Conservation (phyloP, 208 protist species). For the Acanthamoeba healyi region DNA sequence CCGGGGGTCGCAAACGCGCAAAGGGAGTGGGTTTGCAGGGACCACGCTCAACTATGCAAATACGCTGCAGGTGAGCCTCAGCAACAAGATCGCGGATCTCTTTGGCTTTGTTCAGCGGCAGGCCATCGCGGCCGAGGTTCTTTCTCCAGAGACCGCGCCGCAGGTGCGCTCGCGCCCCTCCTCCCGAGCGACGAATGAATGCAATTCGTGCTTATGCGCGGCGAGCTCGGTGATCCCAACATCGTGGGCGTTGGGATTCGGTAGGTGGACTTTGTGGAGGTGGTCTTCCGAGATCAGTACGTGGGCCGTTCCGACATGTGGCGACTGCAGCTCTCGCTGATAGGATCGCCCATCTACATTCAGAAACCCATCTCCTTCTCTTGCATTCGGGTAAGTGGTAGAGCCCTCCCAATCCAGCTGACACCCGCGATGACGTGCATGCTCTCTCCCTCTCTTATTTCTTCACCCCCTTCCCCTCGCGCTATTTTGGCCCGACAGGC, state of each 20-base stretch:
- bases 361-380: conserved; percentile 77
- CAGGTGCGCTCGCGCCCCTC: neutral
- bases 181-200: too few species aligned
- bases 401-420: too few species aligned
- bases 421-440: too few species aligned
- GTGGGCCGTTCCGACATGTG: conserved; percentile 90
- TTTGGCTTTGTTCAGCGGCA: conserved; percentile 67
- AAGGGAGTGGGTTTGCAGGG: neutral
- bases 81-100: conserved; percentile 62
- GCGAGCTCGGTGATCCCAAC: too few species aligned
- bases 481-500: neutral
- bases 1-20: neutral
- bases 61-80: conserved; percentile 59
- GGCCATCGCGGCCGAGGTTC: neutral
- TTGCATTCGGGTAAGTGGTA: conserved; percentile 81
- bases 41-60: neutral
- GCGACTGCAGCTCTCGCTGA: conserved; percentile 84
- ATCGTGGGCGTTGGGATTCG: neutral
- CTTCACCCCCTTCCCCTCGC: too few species aligned
- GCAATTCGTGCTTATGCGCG: too few species aligned
- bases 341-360: conserved; percentile 83
- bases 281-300: conserved; percentile 89
- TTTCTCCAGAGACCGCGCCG: conserved; percentile 37
- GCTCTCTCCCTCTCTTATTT: too few species aligned
- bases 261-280: conserved; percentile 83